Base-by-base conservation (phyloP, 2,329 filamentous ascomycete genomes). In the Monosporascus cannonballus region DNA sequence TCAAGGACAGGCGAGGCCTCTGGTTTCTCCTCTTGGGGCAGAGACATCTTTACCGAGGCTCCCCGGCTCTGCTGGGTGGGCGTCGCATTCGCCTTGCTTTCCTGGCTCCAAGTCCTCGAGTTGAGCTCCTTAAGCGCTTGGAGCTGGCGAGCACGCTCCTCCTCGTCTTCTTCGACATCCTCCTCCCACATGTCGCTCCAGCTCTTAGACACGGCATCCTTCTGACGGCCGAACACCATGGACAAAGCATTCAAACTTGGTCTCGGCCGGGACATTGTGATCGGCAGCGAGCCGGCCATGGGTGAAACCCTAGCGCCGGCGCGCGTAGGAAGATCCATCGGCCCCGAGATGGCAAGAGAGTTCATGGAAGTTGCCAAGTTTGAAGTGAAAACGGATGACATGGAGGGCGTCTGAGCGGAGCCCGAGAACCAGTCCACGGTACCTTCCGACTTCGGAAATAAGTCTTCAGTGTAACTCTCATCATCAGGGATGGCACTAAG, bases 111-210 rank as follows among this genome's bases (percentile, higher is more conserved):
- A 51, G 86, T 89, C 59, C 87, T 80, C 52, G 86, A 82, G 67
- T 90, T 90, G 64, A 87, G 77, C 67, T 84, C 75, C 71, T 86
- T 81, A 25, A 87, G 72, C 6, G 75, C 75, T 55, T 79, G 72
- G 52, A 82, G 73, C 67, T 86, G 81, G 58, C 80, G 80, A 54
- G 74, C 72, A 56, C 79, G 79, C 65, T 86, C 83, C 62, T 86
- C 81, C 61, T 89, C 82, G 57, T 87, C 84, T 58, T 88, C 85
- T 64, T 94, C 91, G 46, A 78, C 75, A 51, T 97, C 93, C 69
- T 97, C 93, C 54, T 97, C 93, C 87, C 91, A 96, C 70, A 97
- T 84, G 69, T 99, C 94, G 65, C 92, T 96, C 94, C 94, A 99
- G 77, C 94, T 97, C 86, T 97, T 97, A 52, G 94, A 96, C 47